Evolutionary conservation across 805 yeast species (phyloP).

Genomic region (Komagataella phaffii): DNA sequence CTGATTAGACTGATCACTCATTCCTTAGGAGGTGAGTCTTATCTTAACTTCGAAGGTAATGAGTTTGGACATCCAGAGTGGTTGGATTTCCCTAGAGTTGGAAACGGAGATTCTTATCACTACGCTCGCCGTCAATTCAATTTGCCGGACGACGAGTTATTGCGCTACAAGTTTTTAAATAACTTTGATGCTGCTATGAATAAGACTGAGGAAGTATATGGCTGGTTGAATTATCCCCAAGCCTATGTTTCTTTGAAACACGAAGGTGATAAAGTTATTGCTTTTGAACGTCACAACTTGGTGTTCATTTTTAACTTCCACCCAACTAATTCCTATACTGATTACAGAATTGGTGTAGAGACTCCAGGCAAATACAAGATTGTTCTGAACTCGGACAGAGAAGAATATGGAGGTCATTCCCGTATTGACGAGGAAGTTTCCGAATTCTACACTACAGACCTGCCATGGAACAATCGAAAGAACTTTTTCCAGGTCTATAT

Average conservation of each 20-base stretch:
- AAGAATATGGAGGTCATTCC: constrained; percentile 68
- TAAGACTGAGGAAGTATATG: constrained; percentile 50
- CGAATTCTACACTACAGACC: constrained; percentile 56
- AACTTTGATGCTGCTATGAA: constrained; percentile 84
- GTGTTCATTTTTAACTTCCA: constrained; percentile 85
- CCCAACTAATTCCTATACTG: constrained; percentile 70
- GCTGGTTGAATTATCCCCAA: constrained; percentile 53
- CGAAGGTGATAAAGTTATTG: constrained; percentile 80
- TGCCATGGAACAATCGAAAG: constrained; percentile 67
- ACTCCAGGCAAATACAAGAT: constrained; percentile 62
- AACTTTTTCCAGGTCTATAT: constrained; percentile 69
- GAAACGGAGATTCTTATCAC: constrained; percentile 79
- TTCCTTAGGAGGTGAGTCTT: constrained; percentile 93
- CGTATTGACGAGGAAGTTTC: constrained; percentile 45
- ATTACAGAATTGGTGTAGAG: constrained; percentile 87
- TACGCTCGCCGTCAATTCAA: constrained; percentile 95
- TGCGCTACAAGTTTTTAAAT: constrained; percentile 69
- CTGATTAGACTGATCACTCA: constrained; percentile 81
- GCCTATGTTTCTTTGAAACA: constrained; percentile 84
- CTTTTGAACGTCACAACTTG: constrained; percentile 76
- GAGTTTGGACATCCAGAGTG: constrained; percentile 99
- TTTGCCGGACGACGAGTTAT: constrained; percentile 61
- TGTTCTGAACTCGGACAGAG: constrained; percentile 62
- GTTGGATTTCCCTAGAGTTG: constrained; percentile 92
- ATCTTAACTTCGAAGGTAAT: constrained; percentile 91